phyloP scores from a whole-genome alignment of 257 asterid species.

The Fraxinus quadrangulata region DNA sequence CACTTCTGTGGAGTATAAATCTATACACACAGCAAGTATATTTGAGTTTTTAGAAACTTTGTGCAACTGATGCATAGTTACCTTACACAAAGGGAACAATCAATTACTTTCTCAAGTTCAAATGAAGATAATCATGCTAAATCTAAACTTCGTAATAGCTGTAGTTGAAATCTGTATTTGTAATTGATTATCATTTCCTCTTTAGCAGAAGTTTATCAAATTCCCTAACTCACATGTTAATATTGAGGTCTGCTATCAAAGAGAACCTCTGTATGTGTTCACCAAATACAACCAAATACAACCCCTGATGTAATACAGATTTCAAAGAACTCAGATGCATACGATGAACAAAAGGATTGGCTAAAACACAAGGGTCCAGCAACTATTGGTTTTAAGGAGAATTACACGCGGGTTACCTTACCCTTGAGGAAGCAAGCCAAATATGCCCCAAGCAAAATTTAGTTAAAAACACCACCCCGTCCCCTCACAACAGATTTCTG shows the following conservation, averaged over 20 bases:
- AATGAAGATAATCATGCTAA: neutral
- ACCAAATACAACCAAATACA: neutral
- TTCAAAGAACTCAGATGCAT: neutral
- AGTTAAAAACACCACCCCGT: too few species aligned
- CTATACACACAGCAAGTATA: constrained; percentile 1
- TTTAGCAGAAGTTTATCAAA: neutral
- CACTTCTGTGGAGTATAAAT: constrained; percentile 13
- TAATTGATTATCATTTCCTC: neutral
- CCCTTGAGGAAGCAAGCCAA: neutral
- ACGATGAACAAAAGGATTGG: neutral
- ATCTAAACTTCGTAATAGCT: neutral
- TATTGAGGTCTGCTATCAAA: neutral
- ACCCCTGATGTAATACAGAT: neutral
- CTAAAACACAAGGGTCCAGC: neutral
- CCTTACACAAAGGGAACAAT: neutral
- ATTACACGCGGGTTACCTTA: neutral
- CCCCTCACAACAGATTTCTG: too few species aligned
- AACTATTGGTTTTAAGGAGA: neutral
- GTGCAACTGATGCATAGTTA: neutral
- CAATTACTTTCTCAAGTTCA: neutral
- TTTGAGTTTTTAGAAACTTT: neutral
- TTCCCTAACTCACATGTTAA: neutral
- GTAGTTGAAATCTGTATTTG: constrained; percentile 11
- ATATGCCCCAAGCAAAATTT: too few species aligned
- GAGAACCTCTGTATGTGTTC: neutral